Base-by-base conservation (phyloP, 106 monocot species). In the Apostasia shenzhenica region DNA sequence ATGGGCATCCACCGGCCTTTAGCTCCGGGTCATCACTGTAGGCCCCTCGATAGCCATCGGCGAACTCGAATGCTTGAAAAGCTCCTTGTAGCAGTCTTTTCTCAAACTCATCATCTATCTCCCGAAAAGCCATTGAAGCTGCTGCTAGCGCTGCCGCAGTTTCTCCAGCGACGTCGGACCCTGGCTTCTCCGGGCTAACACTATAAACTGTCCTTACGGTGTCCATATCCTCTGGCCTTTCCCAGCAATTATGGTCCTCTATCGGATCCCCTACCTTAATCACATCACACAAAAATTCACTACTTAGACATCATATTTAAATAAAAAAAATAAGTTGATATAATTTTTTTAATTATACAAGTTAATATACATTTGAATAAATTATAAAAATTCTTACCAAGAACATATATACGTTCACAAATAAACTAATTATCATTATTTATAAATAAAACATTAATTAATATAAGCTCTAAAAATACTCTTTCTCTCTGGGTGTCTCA, bases 171-270 rank as follows among this genome's bases (percentile, higher is more conserved):
- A 95, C 92, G 1, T 95, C 95, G 2, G 95, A 92, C 2, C 95
- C 95, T 6, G 95, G 95, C 60, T 54, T 75, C 1, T 82, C 82
- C 14, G 84, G 10, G 48, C 69, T 86, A 5, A 95, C 78, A 48
- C 62, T 76, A 82, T 95, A 95, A 42, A 89, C 92, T 3, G 83
- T 91, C 68, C 95, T 64, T 5, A 75, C 68, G 7, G 95, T 95
- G 79, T 95, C 95, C 95, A 95, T 95, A 82, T 95, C 95, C 81
- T 95, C 95, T 59, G 95, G 86, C 78, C 91, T 68, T 80, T 95
- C 95, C 95, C 91, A 95, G 74, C 95, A 95, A 69, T 82, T 89
- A 75, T 95, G 95, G 70, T 95, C 91, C 14, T 61, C 70, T 55
- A 82, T 60, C 8, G 91, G 95, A 52, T 95, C 84, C 48, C 95